phyloP scores from a whole-genome alignment of 2,329 filamentous ascomycete genomes.

The Sporothrix pseudoabietina region DNA sequence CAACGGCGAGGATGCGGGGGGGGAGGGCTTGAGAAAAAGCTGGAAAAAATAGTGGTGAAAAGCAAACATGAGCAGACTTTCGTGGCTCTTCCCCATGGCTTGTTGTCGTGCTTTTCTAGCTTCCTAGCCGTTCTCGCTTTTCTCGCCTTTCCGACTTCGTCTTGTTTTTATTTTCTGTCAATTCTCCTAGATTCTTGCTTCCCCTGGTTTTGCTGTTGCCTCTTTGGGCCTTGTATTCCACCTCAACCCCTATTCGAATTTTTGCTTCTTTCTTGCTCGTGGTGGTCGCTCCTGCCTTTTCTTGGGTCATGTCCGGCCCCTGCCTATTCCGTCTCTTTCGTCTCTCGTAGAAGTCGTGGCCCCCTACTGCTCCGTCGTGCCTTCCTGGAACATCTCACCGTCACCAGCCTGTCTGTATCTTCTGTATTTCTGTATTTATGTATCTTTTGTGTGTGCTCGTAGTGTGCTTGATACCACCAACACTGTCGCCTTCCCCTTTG shows the following conservation, averaged over 20 bases:
- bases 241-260: conserved; percentile 10
- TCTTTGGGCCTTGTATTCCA: conserved; percentile 14
- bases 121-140: background rate
- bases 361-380: conserved; percentile 1
- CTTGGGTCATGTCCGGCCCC: background rate
- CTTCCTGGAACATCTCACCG: conserved; percentile 10
- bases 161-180: background rate
- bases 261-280: background rate
- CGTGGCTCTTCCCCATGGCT: background rate
- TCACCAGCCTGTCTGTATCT: background rate
- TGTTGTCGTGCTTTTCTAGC: background rate
- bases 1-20: background rate
- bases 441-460: background rate
- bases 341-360: background rate
- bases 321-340: background rate
- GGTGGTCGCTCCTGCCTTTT: conserved; percentile 13
- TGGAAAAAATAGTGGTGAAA: no score
- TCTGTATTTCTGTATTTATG: background rate
- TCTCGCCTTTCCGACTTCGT: background rate
- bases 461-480: background rate
- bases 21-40: background rate
- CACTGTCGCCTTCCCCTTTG: conserved; percentile 7
- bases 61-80: no score
- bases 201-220: conserved; percentile 9
- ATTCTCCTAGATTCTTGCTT: background rate